phyloP scores from a whole-genome alignment of 192 early-diverging fungal genomes.

The Rhizophagus clarus region DNA sequence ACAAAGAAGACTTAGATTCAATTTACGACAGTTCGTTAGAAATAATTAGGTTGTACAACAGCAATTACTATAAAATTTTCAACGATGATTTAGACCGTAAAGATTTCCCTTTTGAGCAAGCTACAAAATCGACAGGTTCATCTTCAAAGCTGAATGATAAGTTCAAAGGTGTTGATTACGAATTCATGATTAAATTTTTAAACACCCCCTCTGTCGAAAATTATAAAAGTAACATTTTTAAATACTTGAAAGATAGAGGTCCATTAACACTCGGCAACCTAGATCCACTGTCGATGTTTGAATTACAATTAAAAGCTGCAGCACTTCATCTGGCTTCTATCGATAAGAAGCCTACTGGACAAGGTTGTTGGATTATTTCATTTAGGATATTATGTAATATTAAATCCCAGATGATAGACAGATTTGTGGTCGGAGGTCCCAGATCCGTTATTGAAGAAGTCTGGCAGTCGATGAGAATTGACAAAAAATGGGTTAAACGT shows the following conservation, averaged over 20 bases:
- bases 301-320: slow-evolving; percentile 12
- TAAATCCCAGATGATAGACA: slow-evolving; percentile 11
- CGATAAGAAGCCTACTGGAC: not conserved
- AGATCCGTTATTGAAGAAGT: not conserved
- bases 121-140: not conserved
- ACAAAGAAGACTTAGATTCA: not conserved
- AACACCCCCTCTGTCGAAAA: not conserved
- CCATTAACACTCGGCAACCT: not conserved
- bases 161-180: not conserved
- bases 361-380: slow-evolving; percentile 12
- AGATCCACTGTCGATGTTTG: not conserved
- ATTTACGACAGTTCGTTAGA: not conserved
- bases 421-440: not conserved
- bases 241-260: not conserved
- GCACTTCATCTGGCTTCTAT: not conserved
- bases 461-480: not conserved
- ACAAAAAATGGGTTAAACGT: not conserved
- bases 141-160: not conserved
- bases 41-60: not conserved
- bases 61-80: not conserved
- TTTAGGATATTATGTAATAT: slow-evolving; percentile 15
- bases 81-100: not conserved
- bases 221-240: not conserved
- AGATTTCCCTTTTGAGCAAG: not conserved
- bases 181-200: not conserved